Evolutionary conservation across 352 stramenopile genomes (phyloP), one percentile per base, ranked within the genome.

Genomic region (Phytophthora ramorum): DNA sequence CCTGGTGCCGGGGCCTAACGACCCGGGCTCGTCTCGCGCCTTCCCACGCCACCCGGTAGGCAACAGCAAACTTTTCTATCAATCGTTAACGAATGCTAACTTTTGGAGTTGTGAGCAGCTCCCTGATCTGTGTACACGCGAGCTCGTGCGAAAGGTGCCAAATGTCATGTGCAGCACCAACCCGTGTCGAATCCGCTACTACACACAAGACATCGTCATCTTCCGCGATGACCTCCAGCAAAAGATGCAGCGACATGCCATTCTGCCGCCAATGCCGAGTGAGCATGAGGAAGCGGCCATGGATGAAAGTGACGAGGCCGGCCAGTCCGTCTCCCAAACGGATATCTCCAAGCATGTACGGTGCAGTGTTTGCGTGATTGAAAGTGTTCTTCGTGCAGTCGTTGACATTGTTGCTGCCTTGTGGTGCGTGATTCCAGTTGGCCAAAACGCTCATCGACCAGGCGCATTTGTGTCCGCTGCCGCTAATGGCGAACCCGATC

Each of bases 131-230:
- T 95, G 87, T 46, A 93, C 84, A 19, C 71, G 77, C 49, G 87
- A 93, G n/a, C 71, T 95, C 24, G 62, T 83, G 38, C 77, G 81
- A 2, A 78, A 76, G 46, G 77, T 95, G 35, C 86, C 88, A 4
- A 90, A 96, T 49, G 59, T 96, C 20, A 89, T 68, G 2, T 96
- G 95, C 57, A 89, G 79, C 20, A 98, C 81, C 12, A 99, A 98
- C 60, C 96, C 96, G 5, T 98, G 93, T 69, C 83, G 95, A 43
- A 91, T 99, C 66, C 88, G 92, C 16, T 91, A 95, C 58, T 98
- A 95, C 76, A 97, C 91, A 7, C 89, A 98, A 65, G 94, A 98
- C 56, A 85, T 98, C 35, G 87, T 98, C 7, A 81, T 99, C 13
- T 98, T 97, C 69, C 88, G 94, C 10, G 83, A 98, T 30, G 82